A percentile compares a stretch with the other conserved stretches of the same genome.
Evolutionary conservation across 1,284 basidiomycete species (phyloP).

Genomic region (Ceratobasidium sp.): DNA sequence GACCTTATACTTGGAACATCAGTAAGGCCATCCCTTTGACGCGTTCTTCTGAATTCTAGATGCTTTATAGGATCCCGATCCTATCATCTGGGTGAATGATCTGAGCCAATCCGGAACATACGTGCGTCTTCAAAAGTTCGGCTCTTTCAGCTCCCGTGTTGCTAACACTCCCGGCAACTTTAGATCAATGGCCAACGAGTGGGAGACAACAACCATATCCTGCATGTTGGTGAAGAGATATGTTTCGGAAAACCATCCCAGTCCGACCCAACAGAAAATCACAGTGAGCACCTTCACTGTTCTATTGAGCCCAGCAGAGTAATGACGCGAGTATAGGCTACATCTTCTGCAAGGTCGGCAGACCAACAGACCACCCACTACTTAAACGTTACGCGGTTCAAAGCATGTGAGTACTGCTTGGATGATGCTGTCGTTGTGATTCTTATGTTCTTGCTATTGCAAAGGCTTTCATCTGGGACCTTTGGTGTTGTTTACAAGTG

Average conservation of each 20-base stretch:
- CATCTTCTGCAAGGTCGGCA: constrained; percentile 42
- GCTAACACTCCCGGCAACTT: not conserved
- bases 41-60: not conserved
- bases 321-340: not conserved
- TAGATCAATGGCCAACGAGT: constrained; percentile 44
- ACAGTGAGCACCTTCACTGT: constrained; percentile 5
- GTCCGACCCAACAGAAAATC: constrained; percentile 40
- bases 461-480: constrained; percentile 43
- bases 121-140: constrained; percentile 2
- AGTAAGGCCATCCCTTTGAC: not conserved
- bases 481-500: constrained; percentile 44
- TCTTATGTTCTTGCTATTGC: not conserved
- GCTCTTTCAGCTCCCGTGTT: not conserved
- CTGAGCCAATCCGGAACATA: constrained; percentile 42
- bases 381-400: constrained; percentile 38
- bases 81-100: constrained; percentile 44
- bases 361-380: constrained; percentile 39
- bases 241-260: constrained; percentile 44
- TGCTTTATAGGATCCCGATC: constrained; percentile 37
- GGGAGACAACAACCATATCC: constrained; percentile 37
- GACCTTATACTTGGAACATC: constrained; percentile 39
- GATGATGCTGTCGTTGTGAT: not conserved
- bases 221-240: constrained; percentile 43
- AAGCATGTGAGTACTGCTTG: constrained; percentile 21
- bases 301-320: too few species aligned